Percentiles rank a stretch among this genome's conserved stretches.
Evolutionary conservation across 2,329 filamentous ascomycete genomes (phyloP).

Genomic region (Aureobasidium leucospermi): DNA sequence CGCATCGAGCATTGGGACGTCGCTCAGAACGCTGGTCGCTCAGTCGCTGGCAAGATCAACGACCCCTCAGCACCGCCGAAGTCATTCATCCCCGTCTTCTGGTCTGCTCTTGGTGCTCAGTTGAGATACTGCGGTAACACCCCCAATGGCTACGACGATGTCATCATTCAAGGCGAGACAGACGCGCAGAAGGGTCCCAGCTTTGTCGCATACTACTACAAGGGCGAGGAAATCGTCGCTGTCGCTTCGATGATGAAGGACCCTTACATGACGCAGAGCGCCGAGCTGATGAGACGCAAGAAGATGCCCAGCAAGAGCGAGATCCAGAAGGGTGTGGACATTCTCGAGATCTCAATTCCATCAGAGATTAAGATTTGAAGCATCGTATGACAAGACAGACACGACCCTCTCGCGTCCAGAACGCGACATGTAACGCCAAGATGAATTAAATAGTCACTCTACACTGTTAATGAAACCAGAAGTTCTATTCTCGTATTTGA

Average conservation of each 20-base stretch:
- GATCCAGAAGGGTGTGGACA: conserved; percentile 54
- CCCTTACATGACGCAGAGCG: conserved; percentile 73
- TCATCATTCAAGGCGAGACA: conserved; percentile 70
- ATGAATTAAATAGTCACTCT: conserved; percentile 3
- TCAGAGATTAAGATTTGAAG: conserved; percentile 38
- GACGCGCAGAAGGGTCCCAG: conserved; percentile 54
- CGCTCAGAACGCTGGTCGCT: conserved; percentile 83
- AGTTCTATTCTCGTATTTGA: not conserved
- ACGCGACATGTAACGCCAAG: conserved; percentile 13
- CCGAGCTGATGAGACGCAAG: conserved; percentile 74
- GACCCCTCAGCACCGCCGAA: conserved; percentile 54
- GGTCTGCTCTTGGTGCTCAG: conserved; percentile 86
- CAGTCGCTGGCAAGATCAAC: conserved; percentile 70
- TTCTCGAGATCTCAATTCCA: conserved; percentile 38
- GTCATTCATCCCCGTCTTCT: conserved; percentile 88
- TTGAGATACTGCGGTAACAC: conserved; percentile 92
- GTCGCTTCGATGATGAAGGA: conserved; percentile 88
- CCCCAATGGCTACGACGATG: conserved; percentile 71
- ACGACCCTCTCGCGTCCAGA: not conserved
- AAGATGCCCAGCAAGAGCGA: conserved; percentile 80
- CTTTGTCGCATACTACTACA: conserved; percentile 84
- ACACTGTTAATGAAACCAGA: conserved; percentile 7
- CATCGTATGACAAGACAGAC: not conserved
- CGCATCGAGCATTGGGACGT: conserved; percentile 99
- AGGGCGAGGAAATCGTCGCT: conserved; percentile 79